Evolutionary conservation across 176 grass and related monocot species (phyloP).

Genomic region (Triticum urartu): DNA sequence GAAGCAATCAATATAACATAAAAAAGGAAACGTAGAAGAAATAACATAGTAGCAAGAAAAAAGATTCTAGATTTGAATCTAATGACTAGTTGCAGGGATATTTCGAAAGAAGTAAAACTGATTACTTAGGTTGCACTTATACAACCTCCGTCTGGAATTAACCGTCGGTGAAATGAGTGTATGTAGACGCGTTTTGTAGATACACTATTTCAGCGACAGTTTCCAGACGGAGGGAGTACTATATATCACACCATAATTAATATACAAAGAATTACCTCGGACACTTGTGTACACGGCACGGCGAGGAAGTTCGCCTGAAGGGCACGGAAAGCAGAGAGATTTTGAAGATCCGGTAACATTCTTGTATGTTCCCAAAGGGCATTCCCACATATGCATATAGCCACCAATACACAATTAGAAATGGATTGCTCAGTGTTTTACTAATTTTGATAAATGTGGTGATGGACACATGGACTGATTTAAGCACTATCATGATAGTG

Average conservation of each 20-base stretch:
- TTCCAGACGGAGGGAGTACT: background rate
- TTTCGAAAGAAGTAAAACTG: slow-evolving; percentile 10
- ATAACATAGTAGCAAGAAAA: background rate
- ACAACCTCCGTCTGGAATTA: too few relatives aligned
- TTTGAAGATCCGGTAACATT: slow-evolving; percentile 92
- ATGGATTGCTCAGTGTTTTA: slow-evolving; percentile 11
- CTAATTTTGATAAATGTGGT: background rate
- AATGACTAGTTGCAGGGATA: background rate
- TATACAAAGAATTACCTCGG: slow-evolving; percentile 58
- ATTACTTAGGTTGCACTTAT: background rate
- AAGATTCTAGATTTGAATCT: background rate
- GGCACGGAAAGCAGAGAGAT: slow-evolving; percentile 77
- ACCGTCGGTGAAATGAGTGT: too few relatives aligned
- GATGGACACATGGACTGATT: background rate
- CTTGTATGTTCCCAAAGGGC: slow-evolving; percentile 95
- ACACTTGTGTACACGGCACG: slow-evolving; percentile 73
- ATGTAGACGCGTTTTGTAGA: too few relatives aligned
- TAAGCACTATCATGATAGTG: slow-evolving; percentile 1
- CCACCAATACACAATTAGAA: background rate
- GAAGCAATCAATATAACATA: slow-evolving; percentile 4
- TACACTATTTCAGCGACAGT: too few relatives aligned
- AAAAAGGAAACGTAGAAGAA: background rate
- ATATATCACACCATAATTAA: background rate
- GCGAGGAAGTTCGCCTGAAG: slow-evolving; percentile 66
- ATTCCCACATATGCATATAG: slow-evolving; percentile 46